Evolutionary conservation across 306 rosid species (phyloP).

Genomic region (Citrullus colocynthis): DNA sequence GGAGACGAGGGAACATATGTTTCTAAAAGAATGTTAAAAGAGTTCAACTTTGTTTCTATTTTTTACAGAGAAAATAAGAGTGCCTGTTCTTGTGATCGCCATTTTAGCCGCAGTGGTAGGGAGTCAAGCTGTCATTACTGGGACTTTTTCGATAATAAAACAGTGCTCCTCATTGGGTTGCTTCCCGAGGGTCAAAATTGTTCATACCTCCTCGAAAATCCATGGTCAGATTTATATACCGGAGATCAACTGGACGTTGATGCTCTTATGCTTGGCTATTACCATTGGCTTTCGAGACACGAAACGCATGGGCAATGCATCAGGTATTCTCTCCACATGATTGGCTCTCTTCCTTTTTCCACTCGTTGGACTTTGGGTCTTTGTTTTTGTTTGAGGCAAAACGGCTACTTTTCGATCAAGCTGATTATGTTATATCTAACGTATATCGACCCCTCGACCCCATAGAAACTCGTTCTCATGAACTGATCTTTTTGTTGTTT

Average conservation of each 20-base stretch:
- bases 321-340: conserved; percentile 27
- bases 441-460: neutral
- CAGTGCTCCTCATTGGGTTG: conserved; percentile 84
- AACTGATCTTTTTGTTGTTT: conserved; percentile 4
- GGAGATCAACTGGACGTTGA: conserved; percentile 84
- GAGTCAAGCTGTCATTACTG: conserved; percentile 91
- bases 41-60: neutral
- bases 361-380: too few relatives aligned
- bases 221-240: conserved; percentile 97
- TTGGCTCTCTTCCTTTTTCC: neutral
- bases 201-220: conserved; percentile 76
- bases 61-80: conserved; percentile 52
- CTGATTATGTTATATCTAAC: neutral
- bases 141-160: conserved; percentile 91
- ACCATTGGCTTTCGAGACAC: conserved; percentile 86
- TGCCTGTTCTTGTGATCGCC: conserved; percentile 92
- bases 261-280: conserved; percentile 79
- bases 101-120: conserved; percentile 96
- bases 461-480: too few relatives aligned
- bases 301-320: conserved; percentile 91
- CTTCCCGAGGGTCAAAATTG: conserved; percentile 78
- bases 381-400: neutral
- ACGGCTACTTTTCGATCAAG: neutral
- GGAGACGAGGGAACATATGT: neutral
- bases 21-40: neutral